These are phyloP conservation scores for Aspergillus texensis DNA, from an alignment of 2,329 filamentous ascomycete species.

Conservation along the genomic window DNA sequence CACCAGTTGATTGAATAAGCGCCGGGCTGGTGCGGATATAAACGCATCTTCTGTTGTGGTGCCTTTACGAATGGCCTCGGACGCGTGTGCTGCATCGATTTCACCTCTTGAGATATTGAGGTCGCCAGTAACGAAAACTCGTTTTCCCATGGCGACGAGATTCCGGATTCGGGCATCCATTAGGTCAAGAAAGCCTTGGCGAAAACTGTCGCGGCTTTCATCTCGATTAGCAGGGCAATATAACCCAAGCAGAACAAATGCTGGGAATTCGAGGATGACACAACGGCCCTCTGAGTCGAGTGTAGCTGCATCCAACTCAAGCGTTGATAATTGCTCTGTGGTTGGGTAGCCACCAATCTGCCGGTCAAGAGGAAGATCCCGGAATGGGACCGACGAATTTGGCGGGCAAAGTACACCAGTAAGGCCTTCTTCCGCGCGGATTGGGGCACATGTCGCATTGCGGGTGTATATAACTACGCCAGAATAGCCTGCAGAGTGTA, in stretches of 20 bases:
- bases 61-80: slow-evolving; percentile 72
- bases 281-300: slow-evolving; percentile 92
- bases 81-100: slow-evolving; percentile 75
- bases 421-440: slow-evolving; percentile 91
- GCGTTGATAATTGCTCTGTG: slow-evolving; percentile 64
- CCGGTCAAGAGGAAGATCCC: slow-evolving; percentile 71
- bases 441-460: slow-evolving; percentile 80
- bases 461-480: slow-evolving; percentile 94
- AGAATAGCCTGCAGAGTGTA: slow-evolving; percentile 71
- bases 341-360: slow-evolving; percentile 89
- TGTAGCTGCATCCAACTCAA: slow-evolving; percentile 66
- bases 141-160: slow-evolving; percentile 75
- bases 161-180: slow-evolving; percentile 86
- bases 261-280: slow-evolving; percentile 87
- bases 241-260: slow-evolving; percentile 89
- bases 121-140: slow-evolving; percentile 83
- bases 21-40: slow-evolving; percentile 69
- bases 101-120: slow-evolving; percentile 74
- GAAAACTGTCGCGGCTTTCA: slow-evolving; percentile 79
- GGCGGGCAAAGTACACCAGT: slow-evolving; percentile 77
- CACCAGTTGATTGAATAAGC: slow-evolving; percentile 84
- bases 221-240: slow-evolving; percentile 92
- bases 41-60: slow-evolving; percentile 71
- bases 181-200: slow-evolving; percentile 75
- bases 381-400: slow-evolving; percentile 69